A percentile compares a stretch with the other conserved stretches of the same genome.
phyloP scores from a whole-genome alignment of 2,329 filamentous ascomycete species.

The Fusarium graminum region DNA sequence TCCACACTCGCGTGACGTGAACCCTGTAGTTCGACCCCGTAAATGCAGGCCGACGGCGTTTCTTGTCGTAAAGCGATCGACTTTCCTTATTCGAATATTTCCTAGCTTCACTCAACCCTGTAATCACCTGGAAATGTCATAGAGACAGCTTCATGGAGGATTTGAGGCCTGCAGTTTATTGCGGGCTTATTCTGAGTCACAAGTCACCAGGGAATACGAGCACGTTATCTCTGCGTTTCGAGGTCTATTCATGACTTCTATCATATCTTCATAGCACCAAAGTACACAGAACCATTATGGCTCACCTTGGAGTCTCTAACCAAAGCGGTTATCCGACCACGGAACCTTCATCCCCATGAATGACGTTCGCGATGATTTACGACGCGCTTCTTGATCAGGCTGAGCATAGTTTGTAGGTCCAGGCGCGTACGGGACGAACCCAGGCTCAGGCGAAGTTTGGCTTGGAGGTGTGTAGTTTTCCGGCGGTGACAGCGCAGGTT shows the following conservation, averaged over 20 bases:
- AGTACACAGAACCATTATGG: neutral
- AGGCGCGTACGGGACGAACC: constrained; percentile 11
- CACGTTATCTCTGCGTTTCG: no score
- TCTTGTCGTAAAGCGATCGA: accelerated
- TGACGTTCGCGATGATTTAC: constrained; percentile 19
- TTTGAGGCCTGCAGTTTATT: no score
- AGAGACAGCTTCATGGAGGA: no score
- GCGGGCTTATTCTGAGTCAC: no score
- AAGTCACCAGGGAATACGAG: no score
- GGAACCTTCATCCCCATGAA: constrained; percentile 40
- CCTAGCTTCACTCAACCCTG: neutral
- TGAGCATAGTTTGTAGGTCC: neutral
- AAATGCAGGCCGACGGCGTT: neutral
- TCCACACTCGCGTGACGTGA: no score
- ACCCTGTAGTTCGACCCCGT: neutral
- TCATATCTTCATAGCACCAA: no score
- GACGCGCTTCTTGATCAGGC: neutral
- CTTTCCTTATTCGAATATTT: neutral
- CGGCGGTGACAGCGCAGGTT: neutral
- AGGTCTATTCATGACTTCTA: no score
- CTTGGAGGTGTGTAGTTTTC: neutral
- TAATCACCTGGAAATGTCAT: neutral
- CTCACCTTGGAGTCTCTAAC: neutral
- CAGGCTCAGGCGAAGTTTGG: constrained; percentile 4
- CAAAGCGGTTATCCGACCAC: constrained; percentile 24